Evolutionary conservation across 208 protist genomes (phyloP).

Genomic region (Novymonas esmeraldas): DNA sequence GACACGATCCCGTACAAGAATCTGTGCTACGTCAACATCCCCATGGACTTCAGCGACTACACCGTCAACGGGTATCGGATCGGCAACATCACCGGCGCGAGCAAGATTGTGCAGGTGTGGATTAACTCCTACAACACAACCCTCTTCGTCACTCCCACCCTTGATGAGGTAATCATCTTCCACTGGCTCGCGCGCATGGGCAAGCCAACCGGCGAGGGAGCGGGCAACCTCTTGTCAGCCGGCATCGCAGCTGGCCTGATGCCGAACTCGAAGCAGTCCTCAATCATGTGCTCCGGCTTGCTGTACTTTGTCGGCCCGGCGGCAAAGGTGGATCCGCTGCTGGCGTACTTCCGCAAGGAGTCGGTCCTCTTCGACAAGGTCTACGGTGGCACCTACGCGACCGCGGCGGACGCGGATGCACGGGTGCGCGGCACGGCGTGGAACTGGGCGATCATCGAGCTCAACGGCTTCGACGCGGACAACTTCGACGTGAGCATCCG

Average conservation of each 20-base stretch:
- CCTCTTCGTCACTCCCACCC: constrained; percentile 35
- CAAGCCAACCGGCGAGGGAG: constrained; percentile 1
- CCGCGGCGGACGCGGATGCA: constrained; percentile 17
- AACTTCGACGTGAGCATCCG: constrained; percentile 52
- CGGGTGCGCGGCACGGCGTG: constrained; percentile 15
- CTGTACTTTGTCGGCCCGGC: constrained; percentile 50
- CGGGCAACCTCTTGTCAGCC: constrained; percentile 12
- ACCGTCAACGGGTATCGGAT: constrained; percentile 19
- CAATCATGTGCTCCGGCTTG: constrained; percentile 38
- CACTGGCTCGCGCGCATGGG: constrained; percentile 52
- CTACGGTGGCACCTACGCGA: constrained; percentile 42
- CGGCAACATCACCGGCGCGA: constrained; percentile 33
- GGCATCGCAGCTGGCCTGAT: constrained; percentile 32
- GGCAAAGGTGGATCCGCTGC: constrained; percentile 22
- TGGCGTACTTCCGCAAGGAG: constrained; percentile 29
- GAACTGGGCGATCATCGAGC: constrained; percentile 49
- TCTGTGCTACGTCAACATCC: constrained; percentile 31
- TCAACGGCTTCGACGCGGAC: constrained; percentile 37
- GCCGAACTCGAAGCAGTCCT: constrained; percentile 43
- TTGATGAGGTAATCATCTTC: constrained; percentile 53
- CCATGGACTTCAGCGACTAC: constrained; percentile 12
- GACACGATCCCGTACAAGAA: constrained; percentile 31
- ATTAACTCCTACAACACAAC: constrained; percentile 24
- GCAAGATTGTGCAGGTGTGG: constrained; percentile 30
- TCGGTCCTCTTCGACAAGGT: constrained; percentile 47